Conservation (phyloP, 2,329 filamentous ascomycete genomes). For the Drechslera avenae region DNA sequence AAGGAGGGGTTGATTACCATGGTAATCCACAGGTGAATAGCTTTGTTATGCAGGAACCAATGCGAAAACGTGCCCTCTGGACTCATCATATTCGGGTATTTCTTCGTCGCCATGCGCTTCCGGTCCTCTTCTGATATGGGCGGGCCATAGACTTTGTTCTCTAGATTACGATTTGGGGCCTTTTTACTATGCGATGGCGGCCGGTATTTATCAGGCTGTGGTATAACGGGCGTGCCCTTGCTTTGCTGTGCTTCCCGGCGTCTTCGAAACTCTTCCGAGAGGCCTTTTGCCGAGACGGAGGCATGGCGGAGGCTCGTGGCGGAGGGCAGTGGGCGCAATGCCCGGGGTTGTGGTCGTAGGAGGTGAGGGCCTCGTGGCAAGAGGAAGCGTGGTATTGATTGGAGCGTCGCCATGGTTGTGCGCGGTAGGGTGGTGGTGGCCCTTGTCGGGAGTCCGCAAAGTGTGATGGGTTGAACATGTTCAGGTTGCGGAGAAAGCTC, state of each 20-base stretch:
- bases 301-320: conserved; percentile 37
- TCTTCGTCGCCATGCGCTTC: conserved; percentile 67
- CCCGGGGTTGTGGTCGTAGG: conserved; percentile 30
- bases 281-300: conserved; percentile 35
- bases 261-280: conserved; percentile 38
- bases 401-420: conserved; percentile 38
- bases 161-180: conserved; percentile 60
- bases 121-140: conserved; percentile 68
- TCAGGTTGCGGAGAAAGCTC: conserved; percentile 22
- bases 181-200: conserved; percentile 86
- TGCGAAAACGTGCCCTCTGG: conserved; percentile 80
- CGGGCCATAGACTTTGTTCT: conserved; percentile 76
- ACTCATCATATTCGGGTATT: conserved; percentile 90
- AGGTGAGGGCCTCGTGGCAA: conserved; percentile 34
- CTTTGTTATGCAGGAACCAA: conserved; percentile 79
- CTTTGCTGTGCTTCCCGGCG: conserved; percentile 41
- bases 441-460: conserved; percentile 25
- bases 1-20: conserved; percentile 61
- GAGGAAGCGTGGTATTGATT: conserved; percentile 45
- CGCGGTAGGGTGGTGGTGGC: conserved; percentile 16
- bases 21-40: conserved; percentile 81
- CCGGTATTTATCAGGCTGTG: conserved; percentile 86
- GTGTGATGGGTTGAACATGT: conserved; percentile 23
- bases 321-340: conserved; percentile 20
- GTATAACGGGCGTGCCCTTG: conserved; percentile 62